These are phyloP conservation scores for Tylopilus rubrobrunneus DNA, from an alignment of 768 basidiomycete genomes.

Conservation along the genomic window DNA sequence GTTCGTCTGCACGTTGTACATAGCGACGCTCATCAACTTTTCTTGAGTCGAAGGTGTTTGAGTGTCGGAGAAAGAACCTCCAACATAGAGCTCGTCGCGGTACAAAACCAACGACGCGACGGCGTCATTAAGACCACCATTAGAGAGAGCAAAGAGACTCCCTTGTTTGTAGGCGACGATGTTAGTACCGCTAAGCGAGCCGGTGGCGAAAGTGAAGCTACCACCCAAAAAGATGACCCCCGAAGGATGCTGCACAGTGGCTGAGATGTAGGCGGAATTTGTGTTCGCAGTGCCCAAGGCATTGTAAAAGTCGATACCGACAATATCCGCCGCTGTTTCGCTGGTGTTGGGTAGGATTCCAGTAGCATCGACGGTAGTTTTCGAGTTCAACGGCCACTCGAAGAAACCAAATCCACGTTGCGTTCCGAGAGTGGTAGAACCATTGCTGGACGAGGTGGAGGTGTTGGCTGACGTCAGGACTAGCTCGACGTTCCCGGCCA, in stretches of 20 bases:
- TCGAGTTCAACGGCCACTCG: constrained; percentile 70
- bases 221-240: constrained; percentile 74
- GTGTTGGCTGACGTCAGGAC: constrained; percentile 61
- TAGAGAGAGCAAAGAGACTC: constrained; percentile 48
- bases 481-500: constrained; percentile 85
- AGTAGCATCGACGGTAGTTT: constrained; percentile 52
- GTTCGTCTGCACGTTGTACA: constrained; percentile 64
- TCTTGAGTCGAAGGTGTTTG: constrained; percentile 47
- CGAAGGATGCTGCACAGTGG: constrained; percentile 63
- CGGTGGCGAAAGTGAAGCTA: constrained; percentile 59
- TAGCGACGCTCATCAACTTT: constrained; percentile 55
- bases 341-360: constrained; percentile 61
- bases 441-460: constrained; percentile 26
- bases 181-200: constrained; percentile 58
- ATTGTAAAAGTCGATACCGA: constrained; percentile 59
- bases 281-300: constrained; percentile 50
- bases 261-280: constrained; percentile 40
- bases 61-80: constrained; percentile 84
- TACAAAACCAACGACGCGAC: constrained; percentile 65
- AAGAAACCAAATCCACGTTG: constrained; percentile 76
- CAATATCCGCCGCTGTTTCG: constrained; percentile 60
- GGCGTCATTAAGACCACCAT: constrained; percentile 74
- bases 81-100: constrained; percentile 71
- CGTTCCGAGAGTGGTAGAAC: constrained; percentile 31
- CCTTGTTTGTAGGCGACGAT: constrained; percentile 69